A percentile compares a stretch with the other conserved stretches of the same genome.
phyloP scores from a whole-genome alignment of 257 asterid species.

The Primulina tabacum region DNA sequence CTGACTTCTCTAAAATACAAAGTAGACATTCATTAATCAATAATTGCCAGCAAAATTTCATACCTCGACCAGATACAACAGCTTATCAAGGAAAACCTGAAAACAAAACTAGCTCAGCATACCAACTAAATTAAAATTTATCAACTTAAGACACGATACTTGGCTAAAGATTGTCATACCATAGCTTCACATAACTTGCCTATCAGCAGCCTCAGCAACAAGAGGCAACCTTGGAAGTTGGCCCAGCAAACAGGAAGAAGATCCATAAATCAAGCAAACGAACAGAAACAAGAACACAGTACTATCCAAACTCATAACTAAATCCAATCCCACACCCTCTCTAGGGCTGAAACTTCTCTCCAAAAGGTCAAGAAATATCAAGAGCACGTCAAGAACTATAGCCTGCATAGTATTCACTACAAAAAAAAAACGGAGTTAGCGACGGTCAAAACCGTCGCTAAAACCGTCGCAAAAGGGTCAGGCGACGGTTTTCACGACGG shows the following conservation, averaged over 20 bases:
- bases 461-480: too few relatives aligned
- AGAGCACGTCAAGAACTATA: conserved; percentile 84
- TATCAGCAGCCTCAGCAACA: conserved; percentile 99
- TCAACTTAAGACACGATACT: neutral
- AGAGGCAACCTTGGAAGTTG: conserved; percentile 85
- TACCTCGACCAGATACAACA: conserved; percentile 1
- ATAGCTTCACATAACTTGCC: conserved; percentile 60
- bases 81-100: conserved; percentile 5
- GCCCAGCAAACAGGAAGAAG: conserved; percentile 76
- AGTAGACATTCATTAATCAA: neutral
- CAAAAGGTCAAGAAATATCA: conserved; percentile 88
- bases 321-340: conserved; percentile 84
- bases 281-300: conserved; percentile 85
- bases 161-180: neutral
- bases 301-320: conserved; percentile 91
- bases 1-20: too few relatives aligned
- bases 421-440: too few relatives aligned
- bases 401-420: conserved; percentile 99
- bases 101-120: neutral
- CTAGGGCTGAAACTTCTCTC: conserved; percentile 79
- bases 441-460: too few relatives aligned
- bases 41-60: neutral
- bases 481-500: too few relatives aligned
- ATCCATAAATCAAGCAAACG: conserved; percentile 73
- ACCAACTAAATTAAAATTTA: neutral